A percentile compares a stretch with the other conserved stretches of the same genome.
Evolutionary conservation across 2,329 filamentous ascomycete genomes (phyloP).

Genomic region (Mycosphaerelloides madeirae): DNA sequence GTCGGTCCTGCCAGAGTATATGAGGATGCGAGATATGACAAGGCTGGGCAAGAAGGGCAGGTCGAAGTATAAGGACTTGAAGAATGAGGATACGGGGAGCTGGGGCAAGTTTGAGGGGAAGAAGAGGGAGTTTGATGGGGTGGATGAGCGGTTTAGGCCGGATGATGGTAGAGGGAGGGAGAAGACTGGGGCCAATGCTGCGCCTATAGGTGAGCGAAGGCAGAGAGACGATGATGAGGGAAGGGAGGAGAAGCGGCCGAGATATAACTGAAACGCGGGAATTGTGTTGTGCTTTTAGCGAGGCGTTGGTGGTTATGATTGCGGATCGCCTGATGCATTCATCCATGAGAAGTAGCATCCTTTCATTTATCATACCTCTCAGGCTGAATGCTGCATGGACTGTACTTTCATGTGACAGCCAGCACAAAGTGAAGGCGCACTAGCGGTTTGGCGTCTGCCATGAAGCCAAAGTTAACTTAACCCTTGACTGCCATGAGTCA

Average conservation of each 20-base stretch:
- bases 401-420: too few relatives aligned
- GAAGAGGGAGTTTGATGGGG: constrained; percentile 40
- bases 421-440: too few relatives aligned
- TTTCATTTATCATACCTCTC: too few relatives aligned
- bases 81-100: constrained; percentile 80
- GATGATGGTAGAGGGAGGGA: constrained; percentile 53
- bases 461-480: too few relatives aligned
- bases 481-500: too few relatives aligned
- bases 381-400: too few relatives aligned
- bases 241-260: constrained; percentile 42
- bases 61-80: constrained; percentile 84
- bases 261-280: constrained; percentile 33
- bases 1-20: constrained; percentile 78
- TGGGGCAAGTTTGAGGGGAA: constrained; percentile 65
- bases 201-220: constrained; percentile 62
- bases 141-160: constrained; percentile 64
- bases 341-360: too few relatives aligned
- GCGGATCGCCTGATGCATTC: too few relatives aligned
- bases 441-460: too few relatives aligned
- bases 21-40: constrained; percentile 91
- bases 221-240: constrained; percentile 37
- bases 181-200: constrained; percentile 63
- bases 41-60: constrained; percentile 88
- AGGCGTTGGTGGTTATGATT: constrained; percentile 11
- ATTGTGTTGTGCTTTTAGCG: constrained; percentile 9